Conservation (phyloP, 208 protist genomes). For the Crithidia acanthocephali region DNA sequence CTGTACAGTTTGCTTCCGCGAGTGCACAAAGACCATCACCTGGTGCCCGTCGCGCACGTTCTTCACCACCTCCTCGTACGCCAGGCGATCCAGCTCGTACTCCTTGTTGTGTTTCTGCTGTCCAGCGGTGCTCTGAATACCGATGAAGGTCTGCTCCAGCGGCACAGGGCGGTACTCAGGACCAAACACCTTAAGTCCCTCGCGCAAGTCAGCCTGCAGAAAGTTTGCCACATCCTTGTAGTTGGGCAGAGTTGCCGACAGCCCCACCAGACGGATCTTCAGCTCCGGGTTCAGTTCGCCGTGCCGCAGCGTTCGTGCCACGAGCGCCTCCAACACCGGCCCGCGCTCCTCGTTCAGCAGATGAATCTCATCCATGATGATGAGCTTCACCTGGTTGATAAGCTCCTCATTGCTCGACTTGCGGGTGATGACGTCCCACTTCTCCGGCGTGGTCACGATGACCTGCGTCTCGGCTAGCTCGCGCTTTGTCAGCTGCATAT, state of each 20-base stretch:
- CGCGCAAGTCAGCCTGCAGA: conserved; percentile 91
- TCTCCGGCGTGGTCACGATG: conserved; percentile 99
- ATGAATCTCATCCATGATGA: conserved; percentile 99
- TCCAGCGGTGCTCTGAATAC: conserved; percentile 56
- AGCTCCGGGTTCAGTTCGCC: conserved; percentile 92
- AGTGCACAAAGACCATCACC: conserved; percentile 99
- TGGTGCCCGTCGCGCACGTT: conserved; percentile 96
- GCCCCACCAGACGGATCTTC: conserved; percentile 95
- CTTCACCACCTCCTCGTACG: conserved; percentile 76
- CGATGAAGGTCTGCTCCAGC: conserved; percentile 97
- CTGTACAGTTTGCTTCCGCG: conserved; percentile 96
- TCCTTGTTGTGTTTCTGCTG: conserved; percentile 59
- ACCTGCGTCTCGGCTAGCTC: conserved; percentile 98
- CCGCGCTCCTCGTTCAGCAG: conserved; percentile 99
- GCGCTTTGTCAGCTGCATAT: conserved; percentile 99
- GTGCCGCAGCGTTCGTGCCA: conserved; percentile 97
- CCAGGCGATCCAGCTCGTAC: conserved; percentile 64
- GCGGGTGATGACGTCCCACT: conserved; percentile 99
- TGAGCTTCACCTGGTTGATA: conserved; percentile 86
- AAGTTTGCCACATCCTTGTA: conserved; percentile 99
- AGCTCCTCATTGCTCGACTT: conserved; percentile 98
- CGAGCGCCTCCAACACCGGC: conserved; percentile 98
- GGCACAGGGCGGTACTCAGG: conserved; percentile 97
- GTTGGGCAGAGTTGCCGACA: conserved; percentile 99
- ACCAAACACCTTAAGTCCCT: conserved; percentile 97